Conservation (phyloP, 2,329 filamentous ascomycete species). For the Diaporthe citri region DNA sequence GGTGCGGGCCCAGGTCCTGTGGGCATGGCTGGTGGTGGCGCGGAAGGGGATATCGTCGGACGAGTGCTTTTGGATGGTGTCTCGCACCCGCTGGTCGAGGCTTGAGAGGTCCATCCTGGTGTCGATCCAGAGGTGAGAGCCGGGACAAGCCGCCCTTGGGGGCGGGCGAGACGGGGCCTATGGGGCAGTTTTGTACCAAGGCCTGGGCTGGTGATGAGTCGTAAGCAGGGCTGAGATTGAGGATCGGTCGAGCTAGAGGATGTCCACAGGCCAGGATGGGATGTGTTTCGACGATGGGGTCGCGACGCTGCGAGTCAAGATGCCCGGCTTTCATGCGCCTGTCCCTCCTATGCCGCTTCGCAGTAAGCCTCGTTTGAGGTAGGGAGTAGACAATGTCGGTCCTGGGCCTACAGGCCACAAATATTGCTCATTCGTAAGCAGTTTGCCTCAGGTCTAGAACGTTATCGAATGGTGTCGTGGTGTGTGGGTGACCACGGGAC, state of each 20-base stretch:
- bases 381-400: neutral
- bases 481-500: neutral
- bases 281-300: conserved; percentile 35
- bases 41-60: conserved; percentile 77
- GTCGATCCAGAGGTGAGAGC: conserved; percentile 18
- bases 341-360: neutral
- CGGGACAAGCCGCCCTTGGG: conserved; percentile 3
- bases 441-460: neutral
- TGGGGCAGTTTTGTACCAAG: conserved; percentile 9
- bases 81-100: conserved; percentile 39
- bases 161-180: neutral
- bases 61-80: conserved; percentile 37
- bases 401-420: neutral
- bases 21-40: conserved; percentile 77
- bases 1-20: conserved; percentile 95
- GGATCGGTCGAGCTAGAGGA: conserved; percentile 8
- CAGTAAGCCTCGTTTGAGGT: conserved; percentile 24
- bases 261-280: conserved; percentile 28
- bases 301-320: conserved; percentile 37
- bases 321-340: conserved; percentile 12
- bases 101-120: conserved; percentile 32
- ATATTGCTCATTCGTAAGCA: neutral
- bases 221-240: conserved; percentile 14
- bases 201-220: neutral
- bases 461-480: neutral